phyloP scores from a whole-genome alignment of 768 basidiomycete genomes.

The Chiua virens region DNA sequence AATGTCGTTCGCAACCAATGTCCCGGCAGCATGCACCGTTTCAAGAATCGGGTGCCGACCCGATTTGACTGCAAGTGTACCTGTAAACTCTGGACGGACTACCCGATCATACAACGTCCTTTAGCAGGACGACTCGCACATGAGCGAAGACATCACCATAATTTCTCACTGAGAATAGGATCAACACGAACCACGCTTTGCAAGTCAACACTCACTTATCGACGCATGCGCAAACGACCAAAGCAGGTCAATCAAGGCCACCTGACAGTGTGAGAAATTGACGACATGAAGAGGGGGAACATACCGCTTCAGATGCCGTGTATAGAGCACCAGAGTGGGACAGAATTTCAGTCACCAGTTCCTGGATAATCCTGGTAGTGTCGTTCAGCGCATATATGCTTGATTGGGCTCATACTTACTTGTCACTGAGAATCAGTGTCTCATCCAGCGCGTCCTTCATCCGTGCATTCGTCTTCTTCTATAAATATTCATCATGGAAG shows the following conservation, averaged over 20 bases:
- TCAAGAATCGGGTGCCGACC: slow-evolving; percentile 90
- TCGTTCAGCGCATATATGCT: not conserved
- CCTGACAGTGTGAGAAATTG: slow-evolving; percentile 38
- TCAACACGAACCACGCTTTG: not conserved
- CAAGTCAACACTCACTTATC: slow-evolving; percentile 55
- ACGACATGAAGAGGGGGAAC: not conserved
- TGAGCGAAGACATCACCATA: slow-evolving; percentile 38
- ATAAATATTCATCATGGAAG: not conserved
- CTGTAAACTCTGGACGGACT: slow-evolving; percentile 93
- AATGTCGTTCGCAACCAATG: slow-evolving; percentile 84
- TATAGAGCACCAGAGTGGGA: slow-evolving; percentile 78
- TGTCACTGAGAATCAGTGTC: slow-evolving; percentile 80
- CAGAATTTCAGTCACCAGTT: slow-evolving; percentile 70
- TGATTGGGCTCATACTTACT: slow-evolving; percentile 38
- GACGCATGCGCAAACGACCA: slow-evolving; percentile 85
- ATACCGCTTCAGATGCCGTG: slow-evolving; percentile 86
- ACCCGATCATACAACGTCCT: not conserved
- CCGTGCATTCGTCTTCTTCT: slow-evolving; percentile 88
- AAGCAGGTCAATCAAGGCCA: slow-evolving; percentile 87
- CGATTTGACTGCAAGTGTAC: slow-evolving; percentile 83
- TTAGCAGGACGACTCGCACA: not conserved
- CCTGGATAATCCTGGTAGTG: slow-evolving; percentile 67
- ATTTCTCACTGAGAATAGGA: slow-evolving; percentile 39
- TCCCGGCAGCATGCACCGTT: slow-evolving; percentile 62
- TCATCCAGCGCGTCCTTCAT: slow-evolving; percentile 94